Evolutionary conservation across 768 basidiomycete species (phyloP), one percentile per base, ranked within the genome.

Genomic region (Pisolithus sp.): DNA sequence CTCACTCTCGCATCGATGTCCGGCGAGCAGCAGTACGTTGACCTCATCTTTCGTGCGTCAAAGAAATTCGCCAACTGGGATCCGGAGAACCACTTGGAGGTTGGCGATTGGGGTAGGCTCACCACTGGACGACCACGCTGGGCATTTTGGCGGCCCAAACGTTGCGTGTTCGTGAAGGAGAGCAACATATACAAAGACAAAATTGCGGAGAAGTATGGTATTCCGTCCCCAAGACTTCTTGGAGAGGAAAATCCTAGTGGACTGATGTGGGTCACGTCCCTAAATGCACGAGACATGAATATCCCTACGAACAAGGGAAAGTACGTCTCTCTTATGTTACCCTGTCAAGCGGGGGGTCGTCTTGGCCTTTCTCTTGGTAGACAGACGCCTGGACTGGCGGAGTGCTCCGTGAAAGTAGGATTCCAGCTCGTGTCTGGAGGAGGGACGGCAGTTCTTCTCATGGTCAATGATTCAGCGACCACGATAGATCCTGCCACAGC

Each of bases 1-100:
- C 13, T 18, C 36, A 38, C 7, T 12, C 23, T 44, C 12, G 2
- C 20, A 28, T 20, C n/a, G 1, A 51, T 51, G 48, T 50, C 57
- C 53, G 52, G 52, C 53, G 63, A 68, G 50, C 60, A 62, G 12
- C 36, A 57, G 23, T 70, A 65, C 59, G 57, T 62, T 26, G 64
- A 67, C 45, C 68, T 70, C 24, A n/a, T 70, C 48, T 67, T 61
- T 51, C 55, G 55, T 23, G 60, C 64, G 12, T 60, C 62, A 39
- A 53, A 53, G 21, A 69, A 69, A 42, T 69, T 67, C 46, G 57
- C 64, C 23, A 63, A 52, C 42, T 69, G 67, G 68, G 69, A 70
- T 48, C 69, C 68, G 15, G 68, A 70, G 48, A 56, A 67, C 7
- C 44, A 49, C 4, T 45, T 68, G 21, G 53, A 61, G 28, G 62